A percentile compares a stretch with the other conserved stretches of the same genome.
phyloP scores from a whole-genome alignment of 106 monocot species.

The Dendrobium catenatum region DNA sequence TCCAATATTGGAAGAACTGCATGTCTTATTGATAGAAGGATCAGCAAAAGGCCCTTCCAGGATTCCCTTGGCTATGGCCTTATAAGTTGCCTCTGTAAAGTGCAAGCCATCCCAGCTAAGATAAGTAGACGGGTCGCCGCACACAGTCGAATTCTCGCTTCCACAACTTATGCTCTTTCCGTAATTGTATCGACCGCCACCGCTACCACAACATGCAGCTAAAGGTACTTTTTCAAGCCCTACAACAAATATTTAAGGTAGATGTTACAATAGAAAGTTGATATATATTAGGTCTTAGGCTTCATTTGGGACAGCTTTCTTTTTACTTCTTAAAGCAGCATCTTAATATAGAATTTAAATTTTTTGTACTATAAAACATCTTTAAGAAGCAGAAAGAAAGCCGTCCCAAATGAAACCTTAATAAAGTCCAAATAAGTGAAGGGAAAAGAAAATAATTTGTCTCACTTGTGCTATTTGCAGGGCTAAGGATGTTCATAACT shows the following conservation, averaged over 20 bases:
- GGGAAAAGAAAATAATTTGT: background rate
- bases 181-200: slow-evolving; percentile 8
- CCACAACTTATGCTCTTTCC: background rate
- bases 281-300: no score
- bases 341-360: no score
- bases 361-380: no score
- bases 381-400: no score
- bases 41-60: slow-evolving; percentile 10
- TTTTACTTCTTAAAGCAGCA: no score
- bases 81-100: slow-evolving; percentile 20
- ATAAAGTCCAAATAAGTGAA: background rate
- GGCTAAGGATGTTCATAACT: slow-evolving; percentile 12
- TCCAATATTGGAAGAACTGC: background rate
- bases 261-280: background rate
- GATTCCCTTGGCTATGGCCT: slow-evolving; percentile 10
- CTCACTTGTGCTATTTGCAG: background rate
- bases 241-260: background rate
- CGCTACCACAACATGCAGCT: slow-evolving; percentile 19
- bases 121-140: slow-evolving; percentile 12
- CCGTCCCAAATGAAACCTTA: no score
- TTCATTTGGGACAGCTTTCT: no score
- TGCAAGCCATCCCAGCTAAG: slow-evolving; percentile 22
- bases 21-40: background rate
- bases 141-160: background rate
- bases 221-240: background rate